A percentile compares a stretch with the other conserved stretches of the same genome.
These are phyloP conservation scores for Asclepias syriaca DNA, from an alignment of 257 asterid genomes.

Conservation along the genomic window DNA sequence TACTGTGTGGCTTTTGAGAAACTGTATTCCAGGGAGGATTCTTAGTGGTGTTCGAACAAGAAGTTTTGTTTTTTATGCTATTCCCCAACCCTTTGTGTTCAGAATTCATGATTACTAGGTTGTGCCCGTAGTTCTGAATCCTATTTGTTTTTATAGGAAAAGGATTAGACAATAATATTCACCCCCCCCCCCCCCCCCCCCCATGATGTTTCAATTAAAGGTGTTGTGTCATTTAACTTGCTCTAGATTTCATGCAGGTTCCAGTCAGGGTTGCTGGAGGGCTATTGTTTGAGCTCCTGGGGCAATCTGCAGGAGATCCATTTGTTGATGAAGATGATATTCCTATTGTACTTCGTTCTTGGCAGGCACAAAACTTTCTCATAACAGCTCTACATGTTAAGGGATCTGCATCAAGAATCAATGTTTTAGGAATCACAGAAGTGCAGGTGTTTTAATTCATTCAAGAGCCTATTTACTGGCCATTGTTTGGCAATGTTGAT, in stretches of 20 bases:
- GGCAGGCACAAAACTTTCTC: conserved; percentile 89
- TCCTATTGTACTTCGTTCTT: conserved; percentile 89
- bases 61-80: not conserved
- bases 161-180: not conserved
- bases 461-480: not conserved
- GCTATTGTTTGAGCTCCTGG: conserved; percentile 86
- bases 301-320: conserved; percentile 96
- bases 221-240: not conserved
- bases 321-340: conserved; percentile 77
- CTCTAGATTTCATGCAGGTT: conserved; percentile 45
- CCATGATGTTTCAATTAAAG: not conserved
- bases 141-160: not conserved
- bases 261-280: conserved; percentile 99
- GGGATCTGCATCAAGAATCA: conserved; percentile 70
- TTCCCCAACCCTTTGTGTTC: not conserved
- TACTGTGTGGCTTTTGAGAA: too few species aligned
- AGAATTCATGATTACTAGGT: not conserved
- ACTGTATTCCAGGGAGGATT: not conserved
- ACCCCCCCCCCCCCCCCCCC: too few species aligned
- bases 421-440: conserved; percentile 85
- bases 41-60: not conserved
- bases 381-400: conserved; percentile 68
- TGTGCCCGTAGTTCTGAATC: not conserved
- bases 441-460: conserved; percentile 62
- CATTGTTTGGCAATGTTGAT: not conserved